Evolutionary conservation across 2,329 filamentous ascomycete species (phyloP).

Genomic region (Penicillium psychrosexuale): DNA sequence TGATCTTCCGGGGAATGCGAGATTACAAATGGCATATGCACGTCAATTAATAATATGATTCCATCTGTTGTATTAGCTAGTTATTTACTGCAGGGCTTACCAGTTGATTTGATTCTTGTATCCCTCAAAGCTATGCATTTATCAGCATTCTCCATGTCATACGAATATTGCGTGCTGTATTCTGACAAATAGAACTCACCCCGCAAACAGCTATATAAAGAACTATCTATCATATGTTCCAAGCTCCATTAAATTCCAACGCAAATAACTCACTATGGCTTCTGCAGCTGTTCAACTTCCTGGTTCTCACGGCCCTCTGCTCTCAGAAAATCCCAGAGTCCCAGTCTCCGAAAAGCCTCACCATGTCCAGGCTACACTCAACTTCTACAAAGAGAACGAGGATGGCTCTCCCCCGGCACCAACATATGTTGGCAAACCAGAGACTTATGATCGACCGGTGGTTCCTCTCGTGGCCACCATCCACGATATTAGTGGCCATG

Average conservation of each 20-base stretch:
- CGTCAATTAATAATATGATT: background rate
- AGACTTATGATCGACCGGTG: slow-evolving; percentile 44
- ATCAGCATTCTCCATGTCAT: slow-evolving; percentile 27
- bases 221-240: background rate
- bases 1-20: background rate
- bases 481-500: slow-evolving; percentile 43
- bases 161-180: slow-evolving; percentile 32
- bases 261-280: slow-evolving; percentile 22
- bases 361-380: slow-evolving; percentile 45
- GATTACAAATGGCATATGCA: slow-evolving; percentile 2
- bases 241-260: background rate
- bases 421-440: slow-evolving; percentile 34
- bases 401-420: slow-evolving; percentile 45
- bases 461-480: slow-evolving; percentile 39
- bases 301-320: slow-evolving; percentile 7
- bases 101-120: background rate
- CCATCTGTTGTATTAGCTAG: no score
- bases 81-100: background rate
- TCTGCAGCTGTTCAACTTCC: slow-evolving; percentile 30
- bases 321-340: slow-evolving; percentile 13
- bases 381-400: slow-evolving; percentile 47
- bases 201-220: slow-evolving; percentile 19
- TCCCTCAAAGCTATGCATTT: slow-evolving; percentile 20
- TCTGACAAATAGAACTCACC: slow-evolving; percentile 31
- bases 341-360: slow-evolving; percentile 25